Evolutionary conservation across 805 yeast genomes (phyloP).

Genomic region (Starmera pachycereana): DNA sequence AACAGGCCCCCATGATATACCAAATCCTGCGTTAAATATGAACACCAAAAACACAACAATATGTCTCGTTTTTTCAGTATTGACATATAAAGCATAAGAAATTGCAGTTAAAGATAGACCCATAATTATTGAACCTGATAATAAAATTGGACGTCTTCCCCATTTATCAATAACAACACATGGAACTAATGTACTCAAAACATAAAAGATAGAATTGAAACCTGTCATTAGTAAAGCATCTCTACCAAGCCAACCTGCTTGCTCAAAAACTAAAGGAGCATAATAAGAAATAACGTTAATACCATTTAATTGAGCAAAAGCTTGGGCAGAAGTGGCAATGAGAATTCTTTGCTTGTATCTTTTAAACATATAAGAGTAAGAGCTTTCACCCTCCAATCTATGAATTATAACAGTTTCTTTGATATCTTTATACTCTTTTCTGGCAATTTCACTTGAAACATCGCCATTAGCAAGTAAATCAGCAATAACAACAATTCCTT

Average conservation of each 20-base stretch:
- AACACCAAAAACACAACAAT: slow-evolving; percentile 70
- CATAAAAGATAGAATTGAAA: slow-evolving; percentile 51
- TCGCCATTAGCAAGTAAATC: slow-evolving; percentile 75
- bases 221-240: slow-evolving; percentile 90
- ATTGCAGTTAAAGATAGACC: slow-evolving; percentile 57
- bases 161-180: slow-evolving; percentile 86
- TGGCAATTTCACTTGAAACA: slow-evolving; percentile 57
- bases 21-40: slow-evolving; percentile 75
- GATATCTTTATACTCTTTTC: slow-evolving; percentile 65
- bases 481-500: slow-evolving; percentile 78
- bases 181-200: slow-evolving; percentile 68
- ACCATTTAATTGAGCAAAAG: slow-evolving; percentile 91
- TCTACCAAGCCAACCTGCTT: slow-evolving; percentile 90
- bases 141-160: slow-evolving; percentile 83
- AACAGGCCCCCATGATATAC: slow-evolving; percentile 89
- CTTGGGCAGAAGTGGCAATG: slow-evolving; percentile 83
- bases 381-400: slow-evolving; percentile 70
- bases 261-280: slow-evolving; percentile 89
- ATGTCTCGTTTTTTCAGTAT: slow-evolving; percentile 46
- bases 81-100: slow-evolving; percentile 46
- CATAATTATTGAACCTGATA: slow-evolving; percentile 76
- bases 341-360: slow-evolving; percentile 68
- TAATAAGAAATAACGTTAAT: slow-evolving; percentile 88
- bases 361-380: slow-evolving; percentile 66
- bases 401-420: slow-evolving; percentile 72